Evolutionary conservation across 345 rosid genomes (phyloP), one percentile per base, ranked within the genome.

Genomic region (Clarkia xantiana): DNA sequence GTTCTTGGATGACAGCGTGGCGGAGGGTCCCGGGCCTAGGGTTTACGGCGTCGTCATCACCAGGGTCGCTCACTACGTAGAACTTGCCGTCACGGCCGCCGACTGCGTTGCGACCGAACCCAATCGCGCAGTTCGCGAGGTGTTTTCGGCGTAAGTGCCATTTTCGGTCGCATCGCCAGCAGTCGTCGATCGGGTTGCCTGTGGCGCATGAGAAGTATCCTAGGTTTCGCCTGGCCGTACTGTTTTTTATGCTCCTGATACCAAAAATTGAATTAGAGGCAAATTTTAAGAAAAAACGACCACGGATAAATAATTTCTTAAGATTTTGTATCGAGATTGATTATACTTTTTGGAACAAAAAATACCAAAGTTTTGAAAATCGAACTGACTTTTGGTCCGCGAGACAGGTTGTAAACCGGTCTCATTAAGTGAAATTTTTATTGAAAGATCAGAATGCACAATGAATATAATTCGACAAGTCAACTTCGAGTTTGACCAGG

Each of bases 151-250:
- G 70, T 14, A 54, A 41, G 22, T 72, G 51, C 94, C 94, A 83
- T n/a, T 11, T 57, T 17, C 58, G 72, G 51, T 83, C 88, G 53
- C 88, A 83, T 11, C 94, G 71, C 94, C 94, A 83, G 42, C 94
- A 80, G 49, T 83, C 88, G 47, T 83, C 94, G n/a, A 83, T 78
- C 13, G 88, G 79, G 53, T 83, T 83, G 41, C 88, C 94, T 1
- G 81, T 76, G 18, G 64, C 56, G 41, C 63, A 59, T 3, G 63
- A 59, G 51, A 59, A 52, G 57, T 51, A 59, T 18, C 63, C 63
- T 57, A 80, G 52, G 3, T 62, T 70, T 36, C 94, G 66, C 59
- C 94, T 52, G 6, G 56, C 88, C 15, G 94, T 81, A 63, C 84
- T 76, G 55, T 81, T 88, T 11, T 71, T 66, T 39, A 68, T 72